Evolutionary conservation across 1,284 basidiomycete species (phyloP), one percentile per base, ranked within the genome.

Genomic region (Ganoderma meredithae): DNA sequence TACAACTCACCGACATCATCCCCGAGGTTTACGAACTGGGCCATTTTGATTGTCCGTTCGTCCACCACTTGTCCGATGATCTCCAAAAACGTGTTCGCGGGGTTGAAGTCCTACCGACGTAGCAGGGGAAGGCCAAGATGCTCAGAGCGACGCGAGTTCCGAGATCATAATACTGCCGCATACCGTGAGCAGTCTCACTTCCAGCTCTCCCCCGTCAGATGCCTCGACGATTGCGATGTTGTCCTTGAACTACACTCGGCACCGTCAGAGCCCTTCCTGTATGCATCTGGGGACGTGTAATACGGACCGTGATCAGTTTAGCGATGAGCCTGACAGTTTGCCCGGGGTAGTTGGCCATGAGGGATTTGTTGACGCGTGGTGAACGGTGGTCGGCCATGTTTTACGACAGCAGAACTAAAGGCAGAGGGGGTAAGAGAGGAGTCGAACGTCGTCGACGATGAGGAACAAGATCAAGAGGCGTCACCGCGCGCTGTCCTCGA

Each of bases 151-250:
- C 39, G 33, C 9, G 0, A 19, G 33, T 25, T 10, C n/a, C 6
- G 8, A 49, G 66, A 33, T 47, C 31, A 17, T 6, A 33, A 1
- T 15, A 9, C 2, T 25, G 33, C 33, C 8, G 36, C 69, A 44
- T 41, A 67, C 75, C 66, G 58, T 65, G 60, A 71, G 55, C 19
- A 77, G 22, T 41, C 68, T 70, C 33, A 95, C 81, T 15, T 83
- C 83, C 17, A 96, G 85, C 76, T 95, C 84, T 0, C 89, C 91
- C 1, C 89, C 90, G 76, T 97, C 95, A 43, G 85, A 84, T 0
- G 93, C 86, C 72, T 91, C 84, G 31, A 95, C 88, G 10, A 88
- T 84, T 1, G 89, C 86, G 0, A 79, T 79, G 9, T 87, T 86
- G n/a, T 83, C 85, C 22, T 85, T 82, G 65, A 89, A 80, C 89